Conservation (phyloP, 257 asterid species). For the Solanum boliviense region DNA sequence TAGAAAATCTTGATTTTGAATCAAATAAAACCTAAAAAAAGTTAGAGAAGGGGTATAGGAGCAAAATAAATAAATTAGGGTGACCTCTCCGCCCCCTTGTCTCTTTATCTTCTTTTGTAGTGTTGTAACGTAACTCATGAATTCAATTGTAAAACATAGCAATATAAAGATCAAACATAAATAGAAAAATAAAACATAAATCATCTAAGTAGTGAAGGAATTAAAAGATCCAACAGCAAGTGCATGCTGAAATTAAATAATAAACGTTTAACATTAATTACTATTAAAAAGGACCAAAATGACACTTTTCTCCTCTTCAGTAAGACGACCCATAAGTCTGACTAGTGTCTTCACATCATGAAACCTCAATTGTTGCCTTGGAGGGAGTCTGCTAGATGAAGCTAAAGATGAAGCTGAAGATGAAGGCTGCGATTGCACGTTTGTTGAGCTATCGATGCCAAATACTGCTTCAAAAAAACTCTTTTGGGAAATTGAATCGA, state of each 20-base stretch:
- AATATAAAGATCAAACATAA: not conserved
- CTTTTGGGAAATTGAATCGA: not conserved
- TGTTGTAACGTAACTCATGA: not conserved
- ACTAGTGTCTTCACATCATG: not conserved
- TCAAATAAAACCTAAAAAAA: not conserved
- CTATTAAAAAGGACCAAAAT: not conserved
- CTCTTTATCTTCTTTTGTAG: not conserved
- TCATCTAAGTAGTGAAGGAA: not conserved
- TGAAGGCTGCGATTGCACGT: fast-evolving
- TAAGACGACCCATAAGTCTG: not conserved
- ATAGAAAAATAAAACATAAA: not conserved
- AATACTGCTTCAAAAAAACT: not conserved
- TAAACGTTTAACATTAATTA: not conserved
- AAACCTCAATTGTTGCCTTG: not conserved
- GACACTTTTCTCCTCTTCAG: not conserved
- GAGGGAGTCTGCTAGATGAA: not conserved
- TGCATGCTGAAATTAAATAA: not conserved
- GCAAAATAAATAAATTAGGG: not conserved
- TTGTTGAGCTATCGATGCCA: not conserved
- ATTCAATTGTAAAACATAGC: not conserved
- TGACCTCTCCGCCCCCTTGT: not conserved
- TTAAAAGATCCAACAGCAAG: not conserved
- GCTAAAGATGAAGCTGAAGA: not conserved
- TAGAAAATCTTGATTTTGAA: not conserved
- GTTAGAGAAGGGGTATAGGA: not conserved